Evolutionary conservation across 225 moss, liverwort and hornwort genomes (phyloP), one percentile per base, ranked within the genome.

Genomic region (Thuidium tamariscinum): DNA sequence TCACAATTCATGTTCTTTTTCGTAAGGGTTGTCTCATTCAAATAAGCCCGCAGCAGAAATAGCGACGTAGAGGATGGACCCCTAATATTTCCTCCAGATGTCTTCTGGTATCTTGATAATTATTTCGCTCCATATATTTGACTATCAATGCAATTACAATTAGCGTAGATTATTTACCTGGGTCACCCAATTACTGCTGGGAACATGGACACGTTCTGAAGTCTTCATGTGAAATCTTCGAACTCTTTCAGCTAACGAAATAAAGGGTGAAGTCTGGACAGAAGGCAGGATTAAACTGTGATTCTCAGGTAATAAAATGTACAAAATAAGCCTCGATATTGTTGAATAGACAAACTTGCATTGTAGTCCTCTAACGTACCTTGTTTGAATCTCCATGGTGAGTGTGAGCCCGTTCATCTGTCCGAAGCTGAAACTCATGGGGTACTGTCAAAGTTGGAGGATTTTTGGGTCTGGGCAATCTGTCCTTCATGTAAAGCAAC

Each of bases 191-290:
- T 84, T 83, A 44, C 67, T 75, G 37, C 89, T 87, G 32, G 72
- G 86, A 69, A 88, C 67, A 79, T 90, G 94, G 80, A 91, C 90
- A 41, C 91, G 93, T 83, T 96, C 96, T 76, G 95, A 91, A 79
- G 91, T 95, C 81, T 92, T 97, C 89, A 82, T 86, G 22, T 97
- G 96, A 82, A 97, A 97, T 86, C 88, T 91, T 80, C 93, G 92
- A 75, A 97, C 89, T 83, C 93, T 96, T 89, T 97, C 95, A 54
- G 96, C 97, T 90, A 97, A 92, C 27, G 97, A 96, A 80, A 97
- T 91, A 80, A 96, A 97, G 30, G 96, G 96, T 23, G 95, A 92
- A 65, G 60, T 51, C 90, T 92, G 86, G 78, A 77, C 65, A 86
- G 71, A 77, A 41, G 57, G 36, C 11, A 67, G 34, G 26, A 44